Percentiles rank a stretch among this genome's conserved stretches.
Evolutionary conservation across 2,329 filamentous ascomycete species (phyloP).

Genomic region (Whalleya microplaca): DNA sequence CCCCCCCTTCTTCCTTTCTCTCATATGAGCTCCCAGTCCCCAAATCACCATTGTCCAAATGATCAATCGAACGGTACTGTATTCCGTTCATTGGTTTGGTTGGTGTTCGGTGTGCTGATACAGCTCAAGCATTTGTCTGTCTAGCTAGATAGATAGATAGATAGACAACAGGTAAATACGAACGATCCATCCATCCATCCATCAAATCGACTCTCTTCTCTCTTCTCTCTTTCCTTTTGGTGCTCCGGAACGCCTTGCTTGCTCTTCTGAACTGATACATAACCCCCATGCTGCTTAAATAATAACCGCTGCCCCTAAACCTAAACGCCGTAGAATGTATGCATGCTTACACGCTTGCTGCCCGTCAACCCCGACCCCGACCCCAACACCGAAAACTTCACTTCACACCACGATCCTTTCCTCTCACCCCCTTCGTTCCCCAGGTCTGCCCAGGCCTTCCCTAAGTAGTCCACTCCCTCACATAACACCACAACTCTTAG

Average conservation of each 20-base stretch:
- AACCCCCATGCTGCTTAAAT: constrained; percentile 1
- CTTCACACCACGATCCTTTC: too few species aligned
- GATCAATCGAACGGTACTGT: too few species aligned
- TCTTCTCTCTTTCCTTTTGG: not conserved
- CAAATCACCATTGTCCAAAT: too few species aligned
- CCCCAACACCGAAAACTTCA: too few species aligned
- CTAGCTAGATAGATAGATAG: too few species aligned
- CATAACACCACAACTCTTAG: constrained; percentile 51
- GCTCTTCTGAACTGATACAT: not conserved
- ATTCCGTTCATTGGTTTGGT: too few species aligned
- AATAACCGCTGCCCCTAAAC: constrained; percentile 1
- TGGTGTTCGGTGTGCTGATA: too few species aligned
- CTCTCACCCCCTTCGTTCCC: not conserved
- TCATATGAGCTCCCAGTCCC: too few species aligned
- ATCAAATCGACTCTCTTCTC: not conserved
- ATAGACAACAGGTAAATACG: not conserved
- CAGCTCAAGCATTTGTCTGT: too few species aligned
- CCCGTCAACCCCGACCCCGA: too few species aligned
- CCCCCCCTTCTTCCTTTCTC: too few species aligned
- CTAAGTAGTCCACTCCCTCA: constrained; percentile 32
- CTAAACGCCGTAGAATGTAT: constrained; percentile 8
- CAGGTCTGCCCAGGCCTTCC: not conserved
- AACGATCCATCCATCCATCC: too few species aligned
- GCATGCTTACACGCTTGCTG: not conserved
- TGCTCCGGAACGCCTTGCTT: constrained; percentile 20